Base-by-base conservation (phyloP, 2,329 filamentous ascomycete genomes). In the Drechslerella dactyloides region DNA sequence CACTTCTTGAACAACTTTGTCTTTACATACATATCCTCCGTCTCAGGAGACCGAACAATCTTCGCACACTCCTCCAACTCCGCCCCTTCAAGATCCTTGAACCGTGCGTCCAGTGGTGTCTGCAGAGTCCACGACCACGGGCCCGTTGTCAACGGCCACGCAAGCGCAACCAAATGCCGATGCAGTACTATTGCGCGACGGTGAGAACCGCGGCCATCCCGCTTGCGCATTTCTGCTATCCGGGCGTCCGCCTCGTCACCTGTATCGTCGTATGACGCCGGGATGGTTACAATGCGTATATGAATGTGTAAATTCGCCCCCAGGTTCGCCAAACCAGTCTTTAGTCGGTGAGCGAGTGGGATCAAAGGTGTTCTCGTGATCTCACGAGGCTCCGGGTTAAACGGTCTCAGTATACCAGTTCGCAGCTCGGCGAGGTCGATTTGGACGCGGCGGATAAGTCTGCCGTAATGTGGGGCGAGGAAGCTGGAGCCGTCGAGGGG, bases 401-500 rank as follows among this genome's bases (percentile, higher is more conserved):
- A 35, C 57, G 30, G 42, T 15, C 51, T 44, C 27, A 37, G 44
- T 27, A 37, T 50, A 40, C 55, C 55, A 27, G 44, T 60, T 15
- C 46, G 46, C 42, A 50, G 50, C 23, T 60, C 57, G 42, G 50
- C 51, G 40, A 60, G 15, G 44, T 60, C 57, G n/a, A 60, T 52
- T 27, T 52, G 57, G 17, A 60, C 21, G 7, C 42, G 50, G 13
- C 57, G 44, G 19, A 60, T 44, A 8, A 60, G 44, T 19, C 44
- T 44, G 15, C 57, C 30, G 46, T 60, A 60, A 30, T 15, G 37
- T 13, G 5, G 37, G 4, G 37, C 5, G 13, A 42, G 37, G 37
- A 42, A 42, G n/a, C 13, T 6, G 5, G 27, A 33, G 27, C 27
- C 27, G 27, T 33, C 27, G 3, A n/a, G 37, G 13, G 13, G 37